phyloP scores from a whole-genome alignment of 805 yeast genomes.

The Candida xiaguanensis region DNA sequence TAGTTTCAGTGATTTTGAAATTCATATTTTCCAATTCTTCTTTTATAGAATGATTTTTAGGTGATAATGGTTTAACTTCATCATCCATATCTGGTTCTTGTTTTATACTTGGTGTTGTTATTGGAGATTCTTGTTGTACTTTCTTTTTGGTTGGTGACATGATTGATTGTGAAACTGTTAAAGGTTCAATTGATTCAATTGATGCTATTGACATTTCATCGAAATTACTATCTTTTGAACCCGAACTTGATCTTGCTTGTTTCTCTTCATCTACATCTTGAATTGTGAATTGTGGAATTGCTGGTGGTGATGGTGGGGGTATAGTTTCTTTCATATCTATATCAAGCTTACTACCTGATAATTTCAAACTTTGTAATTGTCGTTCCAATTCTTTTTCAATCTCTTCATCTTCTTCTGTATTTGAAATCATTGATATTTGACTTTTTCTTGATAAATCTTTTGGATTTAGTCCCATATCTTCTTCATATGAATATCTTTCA shows the following conservation, averaged over 20 bases:
- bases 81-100: neutral
- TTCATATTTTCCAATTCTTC: constrained; percentile 30
- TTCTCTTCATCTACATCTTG: constrained; percentile 4
- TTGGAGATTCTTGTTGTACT: neutral
- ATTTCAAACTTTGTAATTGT: constrained; percentile 34
- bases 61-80: constrained; percentile 29
- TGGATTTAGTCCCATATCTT: constrained; percentile 15
- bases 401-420: constrained; percentile 29
- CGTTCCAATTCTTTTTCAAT: constrained; percentile 35
- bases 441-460: constrained; percentile 27
- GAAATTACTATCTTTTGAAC: constrained; percentile 4
- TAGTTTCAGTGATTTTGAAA: constrained; percentile 14
- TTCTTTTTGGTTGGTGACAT: constrained; percentile 4
- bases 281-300: constrained; percentile 7
- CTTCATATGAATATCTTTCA: constrained; percentile 8
- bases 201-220: constrained; percentile 13
- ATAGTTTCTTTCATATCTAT: neutral
- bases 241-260: constrained; percentile 5
- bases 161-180: constrained; percentile 12
- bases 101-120: neutral
- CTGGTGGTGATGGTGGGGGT: no score
- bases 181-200: constrained; percentile 19
- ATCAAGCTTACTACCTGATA: constrained; percentile 1
- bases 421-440: constrained; percentile 33
- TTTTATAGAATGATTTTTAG: constrained; percentile 30